Evolutionary conservation across 208 protist species (phyloP).

Genomic region (Vickermania ingenoplastis): DNA sequence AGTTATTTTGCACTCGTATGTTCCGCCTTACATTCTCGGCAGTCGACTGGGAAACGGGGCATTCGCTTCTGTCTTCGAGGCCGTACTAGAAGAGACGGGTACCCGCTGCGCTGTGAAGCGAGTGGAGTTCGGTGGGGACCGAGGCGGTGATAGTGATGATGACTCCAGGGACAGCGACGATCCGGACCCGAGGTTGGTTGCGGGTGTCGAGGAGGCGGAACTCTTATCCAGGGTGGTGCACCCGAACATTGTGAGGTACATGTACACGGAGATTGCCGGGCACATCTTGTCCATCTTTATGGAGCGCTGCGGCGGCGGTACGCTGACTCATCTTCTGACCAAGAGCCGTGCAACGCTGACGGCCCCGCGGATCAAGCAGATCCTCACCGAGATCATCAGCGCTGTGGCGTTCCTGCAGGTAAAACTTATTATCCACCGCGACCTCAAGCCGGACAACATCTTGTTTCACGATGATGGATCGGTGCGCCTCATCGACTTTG

Average conservation of each 20-base stretch:
- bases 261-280: conserved; percentile 67
- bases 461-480: conserved; percentile 48
- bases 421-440: conserved; percentile 72
- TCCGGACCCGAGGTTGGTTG: conserved; percentile 41
- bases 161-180: conserved; percentile 16
- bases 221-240: conserved; percentile 76
- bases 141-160: conserved; percentile 18
- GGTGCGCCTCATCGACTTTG: conserved; percentile 76
- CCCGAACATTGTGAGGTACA: conserved; percentile 78
- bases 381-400: conserved; percentile 56
- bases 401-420: conserved; percentile 69
- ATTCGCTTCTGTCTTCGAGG: conserved; percentile 82
- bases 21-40: conserved; percentile 64
- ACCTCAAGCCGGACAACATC: conserved; percentile 82
- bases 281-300: conserved; percentile 87
- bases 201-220: conserved; percentile 72
- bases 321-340: conserved; percentile 47
- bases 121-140: conserved; percentile 68
- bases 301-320: conserved; percentile 79
- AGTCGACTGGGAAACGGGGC: conserved; percentile 65
- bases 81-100: conserved; percentile 46
- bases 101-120: conserved; percentile 78
- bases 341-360: conserved; percentile 19
- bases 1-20: conserved; percentile 9
- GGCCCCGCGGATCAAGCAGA: conserved; percentile 32